A percentile compares a stretch with the other conserved stretches of the same genome.
Evolutionary conservation across 345 rosid species (phyloP).

Genomic region (Excoecaria cochinchinensis): DNA sequence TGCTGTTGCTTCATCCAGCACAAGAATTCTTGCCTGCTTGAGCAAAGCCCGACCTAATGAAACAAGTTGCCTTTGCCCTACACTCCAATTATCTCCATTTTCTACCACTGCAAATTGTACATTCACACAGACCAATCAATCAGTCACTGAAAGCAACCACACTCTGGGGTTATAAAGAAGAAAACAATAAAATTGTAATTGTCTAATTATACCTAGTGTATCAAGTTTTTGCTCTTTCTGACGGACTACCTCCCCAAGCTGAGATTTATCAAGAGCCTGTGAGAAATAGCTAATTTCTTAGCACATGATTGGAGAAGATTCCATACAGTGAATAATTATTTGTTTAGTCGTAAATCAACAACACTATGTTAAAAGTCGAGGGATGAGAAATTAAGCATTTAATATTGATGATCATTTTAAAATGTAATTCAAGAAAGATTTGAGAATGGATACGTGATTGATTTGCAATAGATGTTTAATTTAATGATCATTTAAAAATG

Average conservation of each 20-base stretch:
- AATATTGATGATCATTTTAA: no score
- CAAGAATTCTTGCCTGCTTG: constrained; percentile 89
- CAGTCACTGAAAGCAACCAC: background rate
- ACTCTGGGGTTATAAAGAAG: background rate
- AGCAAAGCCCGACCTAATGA: constrained; percentile 92
- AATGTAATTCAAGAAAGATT: no score
- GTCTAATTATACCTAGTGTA: constrained; percentile 59
- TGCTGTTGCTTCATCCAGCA: constrained; percentile 98
- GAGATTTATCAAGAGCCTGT: constrained; percentile 97
- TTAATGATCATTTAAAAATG: no score
- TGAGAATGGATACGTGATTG: no score
- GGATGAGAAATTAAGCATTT: no score
- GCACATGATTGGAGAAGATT: no score
- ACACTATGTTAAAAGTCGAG: no score
- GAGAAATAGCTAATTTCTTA: background rate
- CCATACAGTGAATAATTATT: no score
- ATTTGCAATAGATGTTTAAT: no score
- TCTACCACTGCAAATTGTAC: constrained; percentile 61
- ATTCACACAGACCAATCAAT: constrained; percentile 15
- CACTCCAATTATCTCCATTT: constrained; percentile 99
- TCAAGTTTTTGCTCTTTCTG: constrained; percentile 85
- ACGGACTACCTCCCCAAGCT: constrained; percentile 85
- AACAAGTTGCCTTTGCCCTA: constrained; percentile 96
- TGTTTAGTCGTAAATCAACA: no score
- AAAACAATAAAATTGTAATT: background rate